Evolutionary conservation across 345 rosid genomes (phyloP).

Genomic region (Lepidium sativum): DNA sequence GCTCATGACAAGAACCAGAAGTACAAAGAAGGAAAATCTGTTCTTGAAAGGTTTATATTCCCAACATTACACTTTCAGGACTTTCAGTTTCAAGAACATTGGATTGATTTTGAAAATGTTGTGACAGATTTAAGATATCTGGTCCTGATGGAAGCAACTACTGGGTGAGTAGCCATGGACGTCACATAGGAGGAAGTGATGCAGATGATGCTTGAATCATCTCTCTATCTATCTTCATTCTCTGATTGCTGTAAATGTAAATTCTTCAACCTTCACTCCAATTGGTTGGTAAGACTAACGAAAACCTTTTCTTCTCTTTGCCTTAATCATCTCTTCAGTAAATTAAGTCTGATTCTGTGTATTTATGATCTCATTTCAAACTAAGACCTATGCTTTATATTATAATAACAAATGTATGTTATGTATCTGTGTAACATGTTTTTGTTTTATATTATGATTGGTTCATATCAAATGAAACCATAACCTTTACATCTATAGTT

Average conservation of each 20-base stretch:
- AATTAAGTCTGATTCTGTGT: conserved; percentile 10
- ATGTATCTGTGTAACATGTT: no score
- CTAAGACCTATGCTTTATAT: background rate
- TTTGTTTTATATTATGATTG: no score
- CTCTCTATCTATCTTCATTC: background rate
- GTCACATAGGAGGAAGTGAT: conserved; percentile 77
- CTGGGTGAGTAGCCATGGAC: conserved; percentile 61
- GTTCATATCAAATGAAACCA: no score
- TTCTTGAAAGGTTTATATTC: conserved; percentile 72
- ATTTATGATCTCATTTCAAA: background rate
- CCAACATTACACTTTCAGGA: background rate
- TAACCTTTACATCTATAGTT: no score
- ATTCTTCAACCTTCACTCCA: conserved; percentile 6
- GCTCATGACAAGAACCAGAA: conserved; percentile 86
- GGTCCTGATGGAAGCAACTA: conserved; percentile 91
- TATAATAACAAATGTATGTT: no score
- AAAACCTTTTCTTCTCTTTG: no score
- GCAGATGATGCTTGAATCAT: conserved; percentile 70
- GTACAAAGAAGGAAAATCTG: conserved; percentile 98
- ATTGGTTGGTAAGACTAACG: background rate
- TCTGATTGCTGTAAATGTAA: conserved; percentile 14
- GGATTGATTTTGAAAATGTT: background rate
- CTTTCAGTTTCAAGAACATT: background rate
- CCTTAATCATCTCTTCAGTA: no score
- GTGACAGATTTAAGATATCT: conserved; percentile 70